Conservation (phyloP, 768 basidiomycete genomes). For the Lactarius trivialis region DNA sequence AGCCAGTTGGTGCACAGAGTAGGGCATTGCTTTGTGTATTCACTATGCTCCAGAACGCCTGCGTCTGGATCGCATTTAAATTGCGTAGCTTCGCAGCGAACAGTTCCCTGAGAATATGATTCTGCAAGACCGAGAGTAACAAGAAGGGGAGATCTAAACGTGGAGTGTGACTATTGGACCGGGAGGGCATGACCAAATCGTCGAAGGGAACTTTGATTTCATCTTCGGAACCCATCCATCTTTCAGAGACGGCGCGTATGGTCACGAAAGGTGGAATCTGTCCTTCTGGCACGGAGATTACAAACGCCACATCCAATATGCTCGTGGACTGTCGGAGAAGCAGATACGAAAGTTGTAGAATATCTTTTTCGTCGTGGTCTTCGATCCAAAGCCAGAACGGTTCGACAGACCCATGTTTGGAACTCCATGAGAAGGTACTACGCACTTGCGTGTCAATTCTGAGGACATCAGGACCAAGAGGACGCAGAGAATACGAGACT, state of each 20-base stretch:
- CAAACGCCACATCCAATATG: slow-evolving; percentile 61
- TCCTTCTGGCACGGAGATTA: slow-evolving; percentile 63
- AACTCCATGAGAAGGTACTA: slow-evolving; percentile 74
- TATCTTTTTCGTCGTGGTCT: slow-evolving; percentile 70
- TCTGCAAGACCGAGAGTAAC: slow-evolving; percentile 44
- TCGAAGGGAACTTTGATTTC: slow-evolving; percentile 58
- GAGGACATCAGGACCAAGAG: slow-evolving; percentile 78
- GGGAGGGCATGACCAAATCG: slow-evolving; percentile 66
- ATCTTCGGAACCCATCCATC: slow-evolving; percentile 90
- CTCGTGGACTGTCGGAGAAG: slow-evolving; percentile 62
- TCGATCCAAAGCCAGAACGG: slow-evolving; percentile 97
- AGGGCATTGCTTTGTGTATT: slow-evolving; percentile 63
- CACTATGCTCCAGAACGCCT: slow-evolving; percentile 76
- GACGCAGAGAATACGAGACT: slow-evolving; percentile 65
- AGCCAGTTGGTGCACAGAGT: slow-evolving; percentile 70
- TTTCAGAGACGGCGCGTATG: slow-evolving; percentile 79
- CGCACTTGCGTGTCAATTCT: slow-evolving; percentile 60
- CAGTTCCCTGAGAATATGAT: slow-evolving; percentile 39
- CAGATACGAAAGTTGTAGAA: slow-evolving; percentile 74
- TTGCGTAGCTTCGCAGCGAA: slow-evolving; percentile 43
- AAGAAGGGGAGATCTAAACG: slow-evolving; percentile 74
- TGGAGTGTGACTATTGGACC: slow-evolving; percentile 50
- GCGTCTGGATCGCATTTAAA: slow-evolving; percentile 86
- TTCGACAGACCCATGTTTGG: slow-evolving; percentile 69
- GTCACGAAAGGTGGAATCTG: slow-evolving; percentile 58